Base-by-base conservation (phyloP, 441 rosid species). In the Erodium trifolium region DNA sequence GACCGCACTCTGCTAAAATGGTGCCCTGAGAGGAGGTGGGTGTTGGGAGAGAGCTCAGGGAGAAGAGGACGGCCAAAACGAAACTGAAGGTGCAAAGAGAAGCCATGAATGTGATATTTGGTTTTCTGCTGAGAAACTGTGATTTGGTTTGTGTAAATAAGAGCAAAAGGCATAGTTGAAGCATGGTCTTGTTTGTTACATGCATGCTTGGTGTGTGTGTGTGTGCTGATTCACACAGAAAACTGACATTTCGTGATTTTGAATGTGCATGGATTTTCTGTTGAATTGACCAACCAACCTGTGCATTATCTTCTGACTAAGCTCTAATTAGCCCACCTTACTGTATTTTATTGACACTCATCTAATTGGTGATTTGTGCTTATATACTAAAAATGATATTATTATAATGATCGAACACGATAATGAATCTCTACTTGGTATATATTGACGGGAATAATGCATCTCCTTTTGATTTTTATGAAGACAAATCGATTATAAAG, bases 21-120 rank as follows among this genome's bases (percentile, higher is more conserved):
- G 90, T 76, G 55, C 64, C 82, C 72, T 84, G 91, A 47, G 90
- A 71, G 34, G 76, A 29, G 66, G 76, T 67, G 19, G 68, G 9
- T 34, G 76, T 70, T 34, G 76, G 75, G 31, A 71, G 71, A 14
- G 66, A 41, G 65, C 79, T 23, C 1, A 83, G 59, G 59, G 82
- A 67, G 51, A 62, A 18, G 8, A 81, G 43, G 69, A 78, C 73
- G 69, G 77, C 4, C 23, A 73, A 1, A 49, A 13, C n/a, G 55
- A 49, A n/a, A n/a, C 55, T 49, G 17, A 12, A 12, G 5, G 55
- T 19, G 71, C 75, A 69, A 78, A 64, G 41, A 18, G 39, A 67
- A 66, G 85, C 64, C 64, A 60, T 60, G 27, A 31, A 60, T 23
- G 3, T 60, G 4, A 16, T 27, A 4, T 4, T 59, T 59, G 19